Conservation (phyloP, 2,329 filamentous ascomycete species). For the Zymoseptoria brevis region DNA sequence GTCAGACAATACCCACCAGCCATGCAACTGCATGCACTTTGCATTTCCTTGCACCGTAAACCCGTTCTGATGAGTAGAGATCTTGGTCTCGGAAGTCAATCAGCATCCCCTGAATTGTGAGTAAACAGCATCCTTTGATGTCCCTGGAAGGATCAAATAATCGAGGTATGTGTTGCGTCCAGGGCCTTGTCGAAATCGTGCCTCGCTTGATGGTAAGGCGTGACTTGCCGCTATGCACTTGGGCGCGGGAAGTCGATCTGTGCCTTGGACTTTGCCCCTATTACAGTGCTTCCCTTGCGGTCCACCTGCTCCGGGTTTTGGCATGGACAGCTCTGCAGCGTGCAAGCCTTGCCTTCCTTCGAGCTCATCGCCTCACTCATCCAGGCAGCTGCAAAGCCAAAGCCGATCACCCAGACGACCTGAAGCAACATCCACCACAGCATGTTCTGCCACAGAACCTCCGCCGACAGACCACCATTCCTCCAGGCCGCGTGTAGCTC, state of each 20-base stretch:
- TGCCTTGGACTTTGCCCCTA: neutral
- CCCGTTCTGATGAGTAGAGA: no score
- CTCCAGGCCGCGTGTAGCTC: neutral
- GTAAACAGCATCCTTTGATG: no score
- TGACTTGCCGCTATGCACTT: neutral
- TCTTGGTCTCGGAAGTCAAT: no score
- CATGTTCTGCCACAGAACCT: neutral
- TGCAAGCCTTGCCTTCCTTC: neutral
- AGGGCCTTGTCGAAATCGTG: no score
- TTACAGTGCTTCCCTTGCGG: neutral
- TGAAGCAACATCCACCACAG: neutral
- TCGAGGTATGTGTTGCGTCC: no score
- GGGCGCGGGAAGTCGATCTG: neutral
- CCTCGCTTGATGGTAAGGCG: neutral
- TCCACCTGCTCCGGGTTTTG: neutral
- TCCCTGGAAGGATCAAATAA: no score
- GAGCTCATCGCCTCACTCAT: neutral
- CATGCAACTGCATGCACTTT: no score
- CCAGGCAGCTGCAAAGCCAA: neutral
- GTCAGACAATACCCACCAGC: no score
- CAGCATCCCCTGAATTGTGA: no score
- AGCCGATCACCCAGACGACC: neutral
- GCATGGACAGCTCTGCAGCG: neutral
- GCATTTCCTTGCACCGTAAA: no score
- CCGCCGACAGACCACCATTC: neutral